Evolutionary conservation across 225 moss, liverwort and hornwort genomes (phyloP).

Genomic region (Bryoerythrophyllum caledonicum): DNA sequence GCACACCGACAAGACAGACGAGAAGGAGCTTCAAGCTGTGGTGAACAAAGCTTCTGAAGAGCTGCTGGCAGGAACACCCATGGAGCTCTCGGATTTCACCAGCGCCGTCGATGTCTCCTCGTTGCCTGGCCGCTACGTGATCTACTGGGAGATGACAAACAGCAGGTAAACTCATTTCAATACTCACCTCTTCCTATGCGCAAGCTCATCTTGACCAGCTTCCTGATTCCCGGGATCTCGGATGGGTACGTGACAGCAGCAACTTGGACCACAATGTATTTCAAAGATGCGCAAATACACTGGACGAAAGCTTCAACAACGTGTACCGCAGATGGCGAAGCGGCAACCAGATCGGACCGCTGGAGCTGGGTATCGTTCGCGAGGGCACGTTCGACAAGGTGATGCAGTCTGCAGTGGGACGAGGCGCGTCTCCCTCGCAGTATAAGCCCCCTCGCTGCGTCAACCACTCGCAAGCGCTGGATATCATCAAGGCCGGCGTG

Average conservation of each 20-base stretch:
- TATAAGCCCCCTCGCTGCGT: slow-evolving; percentile 55
- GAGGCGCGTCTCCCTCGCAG: slow-evolving; percentile 30
- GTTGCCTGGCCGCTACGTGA: slow-evolving; percentile 61
- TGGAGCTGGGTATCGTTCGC: slow-evolving; percentile 35
- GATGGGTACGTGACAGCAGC: slow-evolving; percentile 20
- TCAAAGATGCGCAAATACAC: slow-evolving; percentile 42
- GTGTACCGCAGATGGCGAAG: slow-evolving; percentile 34
- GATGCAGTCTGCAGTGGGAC: slow-evolving; percentile 20
- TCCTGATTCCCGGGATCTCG: background rate
- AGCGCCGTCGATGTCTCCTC: slow-evolving; percentile 51
- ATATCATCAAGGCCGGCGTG: slow-evolving; percentile 26
- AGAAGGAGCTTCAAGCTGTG: slow-evolving; percentile 63
- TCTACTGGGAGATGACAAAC: slow-evolving; percentile 74
- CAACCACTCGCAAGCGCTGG: slow-evolving; percentile 20
- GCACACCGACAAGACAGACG: slow-evolving; percentile 73
- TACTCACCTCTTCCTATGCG: background rate
- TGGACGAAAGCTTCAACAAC: slow-evolving; percentile 38
- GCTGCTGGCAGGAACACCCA: slow-evolving; percentile 37
- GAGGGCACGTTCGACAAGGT: slow-evolving; percentile 40
- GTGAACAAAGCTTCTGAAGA: slow-evolving; percentile 41
- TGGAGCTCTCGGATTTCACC: slow-evolving; percentile 78
- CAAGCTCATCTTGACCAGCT: background rate
- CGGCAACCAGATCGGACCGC: slow-evolving; percentile 33
- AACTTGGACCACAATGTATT: slow-evolving; percentile 31
- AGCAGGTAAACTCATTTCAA: slow-evolving; percentile 22